Base-by-base conservation (phyloP, 352 stramenopile species). In the Phytophthora lateralis region DNA sequence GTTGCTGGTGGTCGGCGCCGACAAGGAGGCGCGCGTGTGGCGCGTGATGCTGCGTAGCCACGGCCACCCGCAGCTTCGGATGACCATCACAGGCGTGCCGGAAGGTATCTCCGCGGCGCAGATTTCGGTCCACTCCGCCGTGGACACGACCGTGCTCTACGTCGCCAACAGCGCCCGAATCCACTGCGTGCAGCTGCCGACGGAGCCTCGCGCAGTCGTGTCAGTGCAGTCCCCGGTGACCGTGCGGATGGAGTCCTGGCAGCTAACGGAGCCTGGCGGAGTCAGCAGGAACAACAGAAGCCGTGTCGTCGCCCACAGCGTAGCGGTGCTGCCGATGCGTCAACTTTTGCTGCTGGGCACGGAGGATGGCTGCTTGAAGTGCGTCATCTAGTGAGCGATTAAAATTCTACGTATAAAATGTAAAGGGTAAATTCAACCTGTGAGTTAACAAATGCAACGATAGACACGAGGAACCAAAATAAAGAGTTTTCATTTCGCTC, bases 1-100 rank as follows among this genome's bases (percentile, higher is more conserved):
- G 29, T 44, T 93, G 24, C 55, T 93, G 15, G 78, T 90, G 1
- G 76, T 91, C 2, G 80, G 83, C 0, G 69, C 66, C 1, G 83
- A 93, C 26, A 80, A 82, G 18, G 84, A 93, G 50, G 84, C 81
- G 10, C 74, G 80, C 3, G 78, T 93, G 54, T 93, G 80, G 80
- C 69, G 75, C 4, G 43, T 92, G 53, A 70, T 67, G n/a, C 47
- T 89, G 26, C 51, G 50, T 2, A 44, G 59, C 5, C 37, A 71
- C 12, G 42, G 43, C 2, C 70, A 72, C 2, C 76, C 75, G 0
- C 60, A 74, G 21, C 62, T 85, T 7, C 61, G 72, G 10, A 75
- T 89, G 76, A 59, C 75, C 9, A 63, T 93, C 26, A 62, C 66
- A 0, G 76, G 82, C n/a, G 57, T 91, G 1, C 84, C 84, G 0